Evolutionary conservation across 495 filamentous ascomycete species (phyloP).

Genomic region (Xylaria longipes): DNA sequence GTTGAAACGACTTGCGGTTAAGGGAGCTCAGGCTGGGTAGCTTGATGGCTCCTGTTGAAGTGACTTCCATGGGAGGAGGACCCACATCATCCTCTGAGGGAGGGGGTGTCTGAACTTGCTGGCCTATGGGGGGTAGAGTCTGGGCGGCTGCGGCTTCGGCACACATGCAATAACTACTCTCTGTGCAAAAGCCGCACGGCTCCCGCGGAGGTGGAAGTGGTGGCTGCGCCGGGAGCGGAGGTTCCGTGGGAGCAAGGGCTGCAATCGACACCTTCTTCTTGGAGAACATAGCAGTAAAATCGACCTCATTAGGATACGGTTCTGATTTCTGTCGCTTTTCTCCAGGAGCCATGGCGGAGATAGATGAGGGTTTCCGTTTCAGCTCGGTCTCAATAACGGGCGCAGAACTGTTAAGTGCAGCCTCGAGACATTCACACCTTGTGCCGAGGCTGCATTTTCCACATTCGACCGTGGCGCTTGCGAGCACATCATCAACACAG

Average conservation of each 20-base stretch:
- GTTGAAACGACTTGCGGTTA: constrained; percentile 32
- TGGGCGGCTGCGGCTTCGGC: constrained; percentile 51
- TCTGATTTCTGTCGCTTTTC: constrained; percentile 57
- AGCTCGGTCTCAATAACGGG: constrained; percentile 41
- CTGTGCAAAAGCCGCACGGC: constrained; percentile 86
- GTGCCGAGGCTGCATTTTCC: constrained; percentile 63
- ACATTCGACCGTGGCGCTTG: constrained; percentile 60
- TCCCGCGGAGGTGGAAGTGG: constrained; percentile 54
- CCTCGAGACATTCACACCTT: constrained; percentile 76
- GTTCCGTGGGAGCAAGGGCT: constrained; percentile 30
- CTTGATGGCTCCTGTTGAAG: constrained; percentile 55
- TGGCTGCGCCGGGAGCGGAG: constrained; percentile 37
- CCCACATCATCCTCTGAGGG: constrained; percentile 70
- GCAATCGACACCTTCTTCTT: constrained; percentile 37
- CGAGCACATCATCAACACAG: constrained; percentile 59
- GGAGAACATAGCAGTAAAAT: constrained; percentile 73
- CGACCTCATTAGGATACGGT: constrained; percentile 64
- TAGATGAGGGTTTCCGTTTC: constrained; percentile 41
- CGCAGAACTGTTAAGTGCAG: constrained; percentile 34
- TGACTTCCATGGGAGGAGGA: constrained; percentile 54
- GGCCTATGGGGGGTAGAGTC: constrained; percentile 49
- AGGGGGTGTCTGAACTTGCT: constrained; percentile 69
- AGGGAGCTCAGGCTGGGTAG: constrained; percentile 49
- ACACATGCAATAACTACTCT: constrained; percentile 84
- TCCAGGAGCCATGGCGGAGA: constrained; percentile 57